Base-by-base conservation (phyloP, 2,329 filamentous ascomycete species). In the Blumeria hordei region DNA sequence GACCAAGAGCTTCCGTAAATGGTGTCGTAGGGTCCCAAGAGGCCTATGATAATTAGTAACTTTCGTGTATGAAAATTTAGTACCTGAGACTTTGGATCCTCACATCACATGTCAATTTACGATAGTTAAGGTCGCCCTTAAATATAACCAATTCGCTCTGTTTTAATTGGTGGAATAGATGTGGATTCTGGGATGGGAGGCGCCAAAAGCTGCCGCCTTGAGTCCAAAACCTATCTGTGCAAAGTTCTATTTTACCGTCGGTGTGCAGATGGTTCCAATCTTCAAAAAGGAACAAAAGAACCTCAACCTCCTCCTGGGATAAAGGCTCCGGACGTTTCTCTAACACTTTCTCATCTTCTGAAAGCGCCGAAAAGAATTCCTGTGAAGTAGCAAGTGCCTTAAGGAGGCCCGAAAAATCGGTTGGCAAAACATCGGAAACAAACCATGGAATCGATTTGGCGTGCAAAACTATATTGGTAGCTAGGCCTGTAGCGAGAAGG, bases 401-500 rank as follows among this genome's bases (percentile, higher is more conserved):
- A 54, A 98, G 77, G 2, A 96, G 75, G n/a, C 82, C 80, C 1
- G 73, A 74, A 62, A 96, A 95, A 69, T 98, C 92, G 43, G 72
- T 74, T 0, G 90, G 88, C 10, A 94, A 69, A 3, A 96, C 92
- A 63, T 98, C 92, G 0, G 88, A 95, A 51, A 98, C 92, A 65
- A 96, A 98, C 92, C 92, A 98, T 0, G 92, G 92, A 57, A 98
- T 88, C 21, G 80, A 82, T 70, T 98, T 98, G 54, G 92, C 88
- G 64, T 94, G 88, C 9, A 98, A 75, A 18, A 96, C 80, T 12
- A 98, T 75, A 28, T 80, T 79, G 0, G 88, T 95, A 0, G 92
- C 92, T 6, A 98, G 77, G 0, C 83, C 85, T 0, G 87, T 75
- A 0, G 86, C 81, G 6, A 98, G 74, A 12, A 98, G 74, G 66